Evolutionary conservation across 2,329 filamentous ascomycete species (phyloP), one percentile per base, ranked within the genome.

Genomic region (Fusarium papillatum): DNA sequence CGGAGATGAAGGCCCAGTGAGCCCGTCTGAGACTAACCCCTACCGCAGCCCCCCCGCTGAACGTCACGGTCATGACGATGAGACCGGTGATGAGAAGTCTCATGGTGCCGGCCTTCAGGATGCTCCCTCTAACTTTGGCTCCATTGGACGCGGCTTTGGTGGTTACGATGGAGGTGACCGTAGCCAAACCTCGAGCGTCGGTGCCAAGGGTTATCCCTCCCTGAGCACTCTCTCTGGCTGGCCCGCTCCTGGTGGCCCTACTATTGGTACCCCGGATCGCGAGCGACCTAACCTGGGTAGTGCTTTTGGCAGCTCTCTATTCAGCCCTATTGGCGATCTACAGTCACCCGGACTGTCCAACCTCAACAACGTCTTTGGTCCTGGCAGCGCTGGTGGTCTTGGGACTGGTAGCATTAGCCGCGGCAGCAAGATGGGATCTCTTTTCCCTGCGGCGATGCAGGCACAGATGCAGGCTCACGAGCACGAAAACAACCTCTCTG

Each of bases 1-100:
- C 61, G 88, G 91, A 43, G 89, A 91, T 66, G 85, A 83, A 53
- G 94, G 95, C 70, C 93, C 94, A 1, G 91, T 95, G 81, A 98
- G 96, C 82, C 97, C 97, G 14, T 97, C 96, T 0, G 95, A 98
- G 80, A 98, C 97, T 5, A 99, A 99, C 81, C 97, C 97, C 2
- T 99, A 97, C 82, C 95, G 96, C 75, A 98, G 96, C 82, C 97
- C 97, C 4, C 92, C 94, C 10, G 94, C 93, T 43, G 94, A 95
- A 31, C 92, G 92, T 55, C 92, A 94, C 68, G 89, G 90, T 22
- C 91, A 95, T 60, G 90, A 91, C 10, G 88, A 89, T 57, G 90
- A 93, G 55, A 85, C 87, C 8, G 87, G 88, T 60, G 80, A 87
- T 16, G 87, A 89, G 10, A 86, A 86, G 62, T 81, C 84, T 16